These are phyloP conservation scores for Rhodocollybia butyracea DNA, from an alignment of 768 basidiomycete genomes.

Conservation along the genomic window DNA sequence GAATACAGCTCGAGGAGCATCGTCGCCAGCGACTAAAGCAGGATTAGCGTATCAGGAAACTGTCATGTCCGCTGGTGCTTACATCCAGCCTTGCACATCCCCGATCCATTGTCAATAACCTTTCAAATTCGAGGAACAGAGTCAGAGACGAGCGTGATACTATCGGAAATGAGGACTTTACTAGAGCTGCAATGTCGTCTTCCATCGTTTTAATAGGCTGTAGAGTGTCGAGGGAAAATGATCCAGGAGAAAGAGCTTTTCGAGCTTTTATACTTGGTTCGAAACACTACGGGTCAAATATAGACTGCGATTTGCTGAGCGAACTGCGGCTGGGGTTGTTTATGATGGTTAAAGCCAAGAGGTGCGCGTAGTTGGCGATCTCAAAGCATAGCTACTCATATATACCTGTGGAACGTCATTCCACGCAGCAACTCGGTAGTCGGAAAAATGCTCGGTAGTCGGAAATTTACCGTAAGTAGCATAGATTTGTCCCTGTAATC, in stretches of 20 bases:
- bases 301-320: too few species aligned
- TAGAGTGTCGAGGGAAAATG: not conserved
- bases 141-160: not conserved
- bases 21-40: constrained; percentile 73
- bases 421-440: too few species aligned
- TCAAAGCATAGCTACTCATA: too few species aligned
- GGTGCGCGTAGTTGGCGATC: too few species aligned
- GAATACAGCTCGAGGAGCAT: constrained; percentile 91
- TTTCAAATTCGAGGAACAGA: constrained; percentile 25
- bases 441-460: too few species aligned
- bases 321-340: too few species aligned
- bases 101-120: constrained; percentile 94
- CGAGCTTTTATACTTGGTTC: not conserved
- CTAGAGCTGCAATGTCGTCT: constrained; percentile 61
- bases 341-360: too few species aligned
- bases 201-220: constrained; percentile 37
- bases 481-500: too few species aligned
- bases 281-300: too few species aligned
- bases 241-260: too few species aligned
- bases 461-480: too few species aligned
- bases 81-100: constrained; percentile 99
- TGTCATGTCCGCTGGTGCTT: constrained; percentile 30
- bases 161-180: constrained; percentile 16
- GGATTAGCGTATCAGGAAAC: constrained; percentile 6
- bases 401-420: too few species aligned